Evolutionary conservation across 495 filamentous ascomycete genomes (phyloP).

Genomic region (Penicillium flavigenum): DNA sequence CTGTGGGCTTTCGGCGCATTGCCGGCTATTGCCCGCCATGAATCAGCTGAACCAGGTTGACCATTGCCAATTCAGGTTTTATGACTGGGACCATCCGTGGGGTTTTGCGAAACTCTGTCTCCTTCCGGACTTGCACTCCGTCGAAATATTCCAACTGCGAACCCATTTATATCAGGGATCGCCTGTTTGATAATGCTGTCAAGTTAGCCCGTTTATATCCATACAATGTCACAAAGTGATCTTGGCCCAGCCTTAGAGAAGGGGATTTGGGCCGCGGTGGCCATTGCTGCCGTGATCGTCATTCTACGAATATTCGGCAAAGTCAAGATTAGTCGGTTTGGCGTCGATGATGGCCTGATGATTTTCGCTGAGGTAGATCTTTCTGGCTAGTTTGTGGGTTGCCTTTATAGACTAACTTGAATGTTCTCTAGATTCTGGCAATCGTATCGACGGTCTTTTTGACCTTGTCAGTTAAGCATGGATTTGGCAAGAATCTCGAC

Average conservation of each 20-base stretch:
- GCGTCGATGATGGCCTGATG: slow-evolving; percentile 40
- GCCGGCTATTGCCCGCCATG: background rate
- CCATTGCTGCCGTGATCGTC: slow-evolving; percentile 37
- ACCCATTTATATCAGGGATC: background rate
- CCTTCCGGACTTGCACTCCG: background rate
- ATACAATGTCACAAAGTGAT: slow-evolving; percentile 10
- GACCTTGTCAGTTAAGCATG: slow-evolving; percentile 28
- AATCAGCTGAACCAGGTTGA: background rate
- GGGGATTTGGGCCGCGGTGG: slow-evolving; percentile 37
- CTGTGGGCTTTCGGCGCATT: background rate
- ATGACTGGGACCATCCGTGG: background rate
- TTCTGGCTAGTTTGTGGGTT: background rate
- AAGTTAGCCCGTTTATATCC: background rate
- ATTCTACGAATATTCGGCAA: slow-evolving; percentile 36
- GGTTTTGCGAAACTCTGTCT: background rate
- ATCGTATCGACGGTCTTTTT: slow-evolving; percentile 32
- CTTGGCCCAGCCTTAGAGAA: slow-evolving; percentile 26
- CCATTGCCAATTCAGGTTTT: background rate
- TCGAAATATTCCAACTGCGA: background rate
- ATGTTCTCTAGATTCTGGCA: slow-evolving; percentile 23
- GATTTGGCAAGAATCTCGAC: slow-evolving; percentile 30
- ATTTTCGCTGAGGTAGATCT: slow-evolving; percentile 32
- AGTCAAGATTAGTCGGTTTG: slow-evolving; percentile 36
- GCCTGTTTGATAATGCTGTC: background rate
- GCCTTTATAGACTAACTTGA: background rate